Percentiles rank a stretch among this genome's conserved stretches.
Evolutionary conservation across 805 yeast species (phyloP).

Genomic region (Kluyveromyces siamensis): DNA sequence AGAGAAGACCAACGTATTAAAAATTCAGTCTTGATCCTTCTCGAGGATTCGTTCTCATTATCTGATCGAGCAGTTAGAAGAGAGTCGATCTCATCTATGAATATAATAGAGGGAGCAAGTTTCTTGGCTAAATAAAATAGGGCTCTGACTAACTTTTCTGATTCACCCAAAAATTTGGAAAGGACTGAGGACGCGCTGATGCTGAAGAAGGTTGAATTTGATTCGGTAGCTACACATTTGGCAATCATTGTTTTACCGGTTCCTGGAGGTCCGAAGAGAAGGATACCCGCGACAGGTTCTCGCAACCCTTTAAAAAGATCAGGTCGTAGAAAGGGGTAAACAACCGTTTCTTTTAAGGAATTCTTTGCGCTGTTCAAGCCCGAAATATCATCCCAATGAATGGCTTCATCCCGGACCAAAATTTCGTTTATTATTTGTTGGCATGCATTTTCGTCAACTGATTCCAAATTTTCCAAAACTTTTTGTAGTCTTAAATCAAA

Average conservation of each 20-base stretch:
- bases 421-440: conserved; percentile 81
- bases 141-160: conserved; percentile 88
- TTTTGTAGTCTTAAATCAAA: conserved; percentile 5
- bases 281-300: conserved; percentile 95
- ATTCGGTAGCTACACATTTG: conserved; percentile 92
- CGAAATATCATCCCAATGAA: conserved; percentile 91
- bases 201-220: conserved; percentile 84
- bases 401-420: conserved; percentile 82
- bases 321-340: conserved; percentile 89
- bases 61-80: conserved; percentile 63
- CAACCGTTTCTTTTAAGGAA: conserved; percentile 89
- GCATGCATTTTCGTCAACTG: conserved; percentile 74
- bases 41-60: conserved; percentile 72
- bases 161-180: conserved; percentile 82
- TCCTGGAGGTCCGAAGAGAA: conserved; percentile 97
- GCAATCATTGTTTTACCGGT: conserved; percentile 98
- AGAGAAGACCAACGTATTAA: conserved; percentile 91
- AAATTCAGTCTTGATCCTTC: conserved; percentile 89
- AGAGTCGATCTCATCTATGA: conserved; percentile 94
- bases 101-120: conserved; percentile 85
- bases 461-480: conserved; percentile 34
- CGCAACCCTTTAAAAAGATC: conserved; percentile 84
- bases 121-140: conserved; percentile 76
- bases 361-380: conserved; percentile 85
- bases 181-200: conserved; percentile 86